Evolutionary conservation across 768 basidiomycete genomes (phyloP).

Genomic region (Boletus coccyginus): DNA sequence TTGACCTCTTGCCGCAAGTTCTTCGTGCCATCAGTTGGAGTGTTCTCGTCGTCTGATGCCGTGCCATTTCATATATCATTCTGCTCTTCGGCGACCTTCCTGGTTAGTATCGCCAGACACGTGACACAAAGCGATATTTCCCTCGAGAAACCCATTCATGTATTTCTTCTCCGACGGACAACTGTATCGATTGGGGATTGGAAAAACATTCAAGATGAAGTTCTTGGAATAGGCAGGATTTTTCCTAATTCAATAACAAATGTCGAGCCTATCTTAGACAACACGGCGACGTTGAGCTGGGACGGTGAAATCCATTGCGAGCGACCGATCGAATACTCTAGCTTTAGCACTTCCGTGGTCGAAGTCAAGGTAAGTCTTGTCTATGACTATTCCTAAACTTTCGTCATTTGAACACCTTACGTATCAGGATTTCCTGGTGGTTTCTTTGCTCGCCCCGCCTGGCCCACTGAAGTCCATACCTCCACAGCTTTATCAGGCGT

Average conservation of each 20-base stretch:
- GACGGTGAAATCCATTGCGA: constrained; percentile 52
- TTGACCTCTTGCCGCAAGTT: constrained; percentile 38
- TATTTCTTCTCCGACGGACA: constrained; percentile 56
- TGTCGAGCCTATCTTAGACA: constrained; percentile 25
- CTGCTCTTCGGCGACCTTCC: constrained; percentile 43
- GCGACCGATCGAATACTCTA: constrained; percentile 39
- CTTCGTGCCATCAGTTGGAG: constrained; percentile 58
- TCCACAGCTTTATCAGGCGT: constrained; percentile 41
- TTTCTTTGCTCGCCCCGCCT: constrained; percentile 43
- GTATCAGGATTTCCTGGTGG: constrained; percentile 56
- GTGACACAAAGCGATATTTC: constrained; percentile 6
- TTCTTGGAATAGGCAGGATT: constrained; percentile 49
- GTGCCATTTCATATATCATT: constrained; percentile 70
- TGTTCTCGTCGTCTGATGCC: constrained; percentile 52
- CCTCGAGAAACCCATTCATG: constrained; percentile 38
- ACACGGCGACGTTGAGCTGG: constrained; percentile 52
- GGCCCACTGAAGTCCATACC: constrained; percentile 34
- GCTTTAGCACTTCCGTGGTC: constrained; percentile 49
- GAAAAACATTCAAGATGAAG: constrained; percentile 20
- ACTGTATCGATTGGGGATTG: constrained; percentile 33
- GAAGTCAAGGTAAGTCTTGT: constrained; percentile 45
- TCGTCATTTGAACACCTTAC: not conserved
- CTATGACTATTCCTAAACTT: not conserved
- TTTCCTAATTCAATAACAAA: constrained; percentile 37
- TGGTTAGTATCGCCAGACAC: constrained; percentile 13